Evolutionary conservation across 2,329 filamentous ascomycete genomes (phyloP).

Genomic region (Scopulariopsis brevicaulis): DNA sequence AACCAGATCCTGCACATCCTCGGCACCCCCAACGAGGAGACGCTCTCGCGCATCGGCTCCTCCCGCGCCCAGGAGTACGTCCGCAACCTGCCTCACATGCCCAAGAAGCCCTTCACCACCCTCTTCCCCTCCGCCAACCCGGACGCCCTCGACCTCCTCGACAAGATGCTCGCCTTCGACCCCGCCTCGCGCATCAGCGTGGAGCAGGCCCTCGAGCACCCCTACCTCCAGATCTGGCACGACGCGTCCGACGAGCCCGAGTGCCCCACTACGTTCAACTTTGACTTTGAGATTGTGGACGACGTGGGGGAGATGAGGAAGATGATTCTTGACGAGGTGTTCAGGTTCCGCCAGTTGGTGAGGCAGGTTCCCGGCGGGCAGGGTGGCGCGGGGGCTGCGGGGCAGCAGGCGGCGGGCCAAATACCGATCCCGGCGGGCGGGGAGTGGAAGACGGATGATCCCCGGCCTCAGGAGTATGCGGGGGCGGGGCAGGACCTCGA

Average conservation of each 20-base stretch:
- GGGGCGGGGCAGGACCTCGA: conserved; percentile 35
- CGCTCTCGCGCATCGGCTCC: conserved; percentile 84
- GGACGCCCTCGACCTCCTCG: conserved; percentile 86
- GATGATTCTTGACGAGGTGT: conserved; percentile 95
- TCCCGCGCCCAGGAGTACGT: conserved; percentile 97
- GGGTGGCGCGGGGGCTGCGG: conserved; percentile 20
- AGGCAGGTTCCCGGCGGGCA: conserved; percentile 34
- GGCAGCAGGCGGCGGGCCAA: conserved; percentile 25
- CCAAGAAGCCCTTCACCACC: conserved; percentile 77
- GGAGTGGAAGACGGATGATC: conserved; percentile 49
- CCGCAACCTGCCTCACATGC: conserved; percentile 88
- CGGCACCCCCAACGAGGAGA: conserved; percentile 92
- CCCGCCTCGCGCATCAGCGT: conserved; percentile 87
- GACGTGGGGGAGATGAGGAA: conserved; percentile 90
- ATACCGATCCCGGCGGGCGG: conserved; percentile 39
- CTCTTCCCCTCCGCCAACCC: conserved; percentile 94
- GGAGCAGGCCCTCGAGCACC: conserved; percentile 90
- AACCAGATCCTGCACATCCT: conserved; percentile 99
- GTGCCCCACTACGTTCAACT: conserved; percentile 92
- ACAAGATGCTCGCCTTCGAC: conserved; percentile 96
- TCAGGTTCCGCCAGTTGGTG: conserved; percentile 62
- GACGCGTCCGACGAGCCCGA: conserved; percentile 91
- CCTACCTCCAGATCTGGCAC: conserved; percentile 96
- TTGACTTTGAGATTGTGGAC: conserved; percentile 95
- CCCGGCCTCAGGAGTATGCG: conserved; percentile 46